Conservation (phyloP, 2,329 filamentous ascomycete genomes). For the Rhynchosporium secalis region DNA sequence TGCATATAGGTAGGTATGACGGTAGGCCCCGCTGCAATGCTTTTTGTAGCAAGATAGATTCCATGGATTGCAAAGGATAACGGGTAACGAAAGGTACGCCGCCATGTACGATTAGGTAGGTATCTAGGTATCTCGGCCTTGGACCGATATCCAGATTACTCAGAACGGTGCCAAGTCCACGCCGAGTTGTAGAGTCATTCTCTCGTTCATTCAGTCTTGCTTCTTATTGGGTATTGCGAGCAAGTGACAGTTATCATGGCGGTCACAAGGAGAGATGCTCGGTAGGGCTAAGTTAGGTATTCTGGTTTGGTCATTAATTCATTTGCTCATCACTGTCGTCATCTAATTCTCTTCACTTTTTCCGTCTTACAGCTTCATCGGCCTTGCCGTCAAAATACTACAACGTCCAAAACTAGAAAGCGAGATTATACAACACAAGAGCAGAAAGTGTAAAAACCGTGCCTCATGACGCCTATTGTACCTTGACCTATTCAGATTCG, state of each 20-base stretch:
- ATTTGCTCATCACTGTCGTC: slow-evolving; percentile 8
- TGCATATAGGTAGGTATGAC: background rate
- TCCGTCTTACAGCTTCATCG: slow-evolving; percentile 4
- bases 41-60: background rate
- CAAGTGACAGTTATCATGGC: slow-evolving; percentile 6
- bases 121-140: background rate
- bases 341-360: slow-evolving; percentile 2
- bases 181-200: slow-evolving; percentile 15
- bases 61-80: background rate
- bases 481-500: background rate
- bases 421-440: slow-evolving; percentile 7
- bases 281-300: background rate
- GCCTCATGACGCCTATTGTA: background rate
- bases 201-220: background rate
- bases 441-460: slow-evolving; percentile 10
- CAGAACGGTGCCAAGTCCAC: slow-evolving; percentile 11
- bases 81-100: background rate
- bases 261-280: slow-evolving; percentile 1
- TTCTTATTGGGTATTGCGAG: slow-evolving; percentile 1
- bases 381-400: background rate
- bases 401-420: background rate
- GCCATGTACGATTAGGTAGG: too few species aligned
- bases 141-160: slow-evolving; percentile 10
- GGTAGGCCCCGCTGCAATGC: background rate
- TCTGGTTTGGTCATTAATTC: slow-evolving; percentile 6